Conservation (phyloP, 164 flowering plant species). For the Malania oleifera region DNA sequence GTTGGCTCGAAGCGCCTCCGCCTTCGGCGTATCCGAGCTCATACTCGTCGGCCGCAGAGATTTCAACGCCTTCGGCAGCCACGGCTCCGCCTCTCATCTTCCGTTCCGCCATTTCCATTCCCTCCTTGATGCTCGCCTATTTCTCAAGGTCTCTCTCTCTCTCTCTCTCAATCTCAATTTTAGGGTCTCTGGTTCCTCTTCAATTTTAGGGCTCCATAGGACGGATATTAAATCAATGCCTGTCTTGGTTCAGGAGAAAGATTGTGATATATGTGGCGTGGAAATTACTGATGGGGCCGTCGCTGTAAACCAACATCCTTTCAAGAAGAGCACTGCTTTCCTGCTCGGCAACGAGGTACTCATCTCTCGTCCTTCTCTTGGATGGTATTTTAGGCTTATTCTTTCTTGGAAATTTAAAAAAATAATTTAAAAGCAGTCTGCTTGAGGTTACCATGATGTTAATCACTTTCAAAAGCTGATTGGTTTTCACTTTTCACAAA, state of each 20-base stretch:
- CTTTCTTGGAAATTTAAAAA: no score
- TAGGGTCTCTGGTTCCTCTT: background rate
- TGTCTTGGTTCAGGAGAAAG: conserved; percentile 39
- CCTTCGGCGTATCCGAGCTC: conserved; percentile 87
- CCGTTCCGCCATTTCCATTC: conserved; percentile 90
- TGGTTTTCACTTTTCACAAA: no score
- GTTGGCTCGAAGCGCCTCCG: conserved; percentile 87
- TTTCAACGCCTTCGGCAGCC: conserved; percentile 96
- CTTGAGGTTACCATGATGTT: no score
- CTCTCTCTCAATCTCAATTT: conserved; percentile 1
- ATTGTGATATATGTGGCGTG: conserved; percentile 94
- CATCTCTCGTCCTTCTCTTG: background rate
- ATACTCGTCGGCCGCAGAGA: conserved; percentile 90
- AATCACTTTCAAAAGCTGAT: no score
- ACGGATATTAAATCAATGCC: background rate
- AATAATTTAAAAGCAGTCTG: no score
- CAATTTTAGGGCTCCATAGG: background rate
- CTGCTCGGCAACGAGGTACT: conserved; percentile 90
- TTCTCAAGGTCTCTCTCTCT: conserved; percentile 51
- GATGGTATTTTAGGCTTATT: no score
- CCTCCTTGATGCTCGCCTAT: conserved; percentile 62
- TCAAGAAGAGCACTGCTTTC: conserved; percentile 78
- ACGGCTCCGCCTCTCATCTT: conserved; percentile 84
- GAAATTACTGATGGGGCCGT: conserved; percentile 77
- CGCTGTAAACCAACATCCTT: conserved; percentile 84